These are phyloP conservation scores for Amauroascus niger DNA, from an alignment of 2,329 filamentous ascomycete species.

Conservation along the genomic window DNA sequence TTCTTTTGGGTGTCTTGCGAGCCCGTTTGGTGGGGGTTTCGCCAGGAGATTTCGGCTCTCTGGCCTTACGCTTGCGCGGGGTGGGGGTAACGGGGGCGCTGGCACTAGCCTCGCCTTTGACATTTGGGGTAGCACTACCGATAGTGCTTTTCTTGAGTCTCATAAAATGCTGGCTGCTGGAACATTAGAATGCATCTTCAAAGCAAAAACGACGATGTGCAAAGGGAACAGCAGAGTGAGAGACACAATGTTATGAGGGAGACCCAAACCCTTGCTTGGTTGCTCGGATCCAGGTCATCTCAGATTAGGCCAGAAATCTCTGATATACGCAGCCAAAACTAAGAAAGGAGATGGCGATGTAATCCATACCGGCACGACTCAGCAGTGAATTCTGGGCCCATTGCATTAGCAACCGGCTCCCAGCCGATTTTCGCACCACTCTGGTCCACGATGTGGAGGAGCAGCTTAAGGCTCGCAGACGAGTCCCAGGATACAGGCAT, in stretches of 20 bases:
- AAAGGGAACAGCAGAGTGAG: background rate
- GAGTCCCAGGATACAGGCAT: slow-evolving; percentile 18
- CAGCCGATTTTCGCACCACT: slow-evolving; percentile 17
- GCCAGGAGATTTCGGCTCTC: slow-evolving; percentile 12
- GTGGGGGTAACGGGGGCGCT: background rate
- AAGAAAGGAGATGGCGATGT: background rate
- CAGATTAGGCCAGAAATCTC: background rate
- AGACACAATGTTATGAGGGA: background rate
- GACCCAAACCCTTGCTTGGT: background rate
- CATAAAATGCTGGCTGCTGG: slow-evolving; percentile 13
- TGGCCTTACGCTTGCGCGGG: slow-evolving; percentile 11
- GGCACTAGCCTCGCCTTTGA: background rate
- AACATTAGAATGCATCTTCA: background rate
- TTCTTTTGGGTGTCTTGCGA: slow-evolving; percentile 10
- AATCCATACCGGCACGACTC: slow-evolving; percentile 20
- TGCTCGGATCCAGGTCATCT: background rate
- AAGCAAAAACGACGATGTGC: background rate
- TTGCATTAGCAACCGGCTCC: slow-evolving; percentile 14
- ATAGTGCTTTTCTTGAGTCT: slow-evolving; percentile 12
- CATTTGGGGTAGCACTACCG: background rate
- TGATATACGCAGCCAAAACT: background rate
- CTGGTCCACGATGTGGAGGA: slow-evolving; percentile 16
- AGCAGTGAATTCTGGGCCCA: slow-evolving; percentile 18
- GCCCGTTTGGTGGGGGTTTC: slow-evolving; percentile 13
- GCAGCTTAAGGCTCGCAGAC: slow-evolving; percentile 16